These are phyloP conservation scores for Aspergillus sp. DNA, from an alignment of 2,329 filamentous ascomycete genomes.

Conservation along the genomic window DNA sequence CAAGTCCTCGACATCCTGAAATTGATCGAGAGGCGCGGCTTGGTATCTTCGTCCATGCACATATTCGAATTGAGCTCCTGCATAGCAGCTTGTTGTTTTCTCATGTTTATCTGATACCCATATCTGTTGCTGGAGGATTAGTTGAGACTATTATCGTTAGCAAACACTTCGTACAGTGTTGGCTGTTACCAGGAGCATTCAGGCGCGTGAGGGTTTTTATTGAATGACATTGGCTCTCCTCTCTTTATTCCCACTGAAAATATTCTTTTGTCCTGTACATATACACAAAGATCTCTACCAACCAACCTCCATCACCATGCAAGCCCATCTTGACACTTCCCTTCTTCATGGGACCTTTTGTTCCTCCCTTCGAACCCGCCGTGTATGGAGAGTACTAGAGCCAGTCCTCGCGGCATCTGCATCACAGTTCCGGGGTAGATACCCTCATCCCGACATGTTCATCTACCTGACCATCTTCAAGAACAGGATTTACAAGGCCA, in stretches of 20 bases:
- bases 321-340: neutral
- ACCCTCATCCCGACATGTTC: no score
- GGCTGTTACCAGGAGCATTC: neutral
- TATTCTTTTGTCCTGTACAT: neutral
- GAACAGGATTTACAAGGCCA: conserved; percentile 8
- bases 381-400: conserved; percentile 25
- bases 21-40: neutral
- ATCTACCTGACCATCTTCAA: neutral
- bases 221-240: neutral
- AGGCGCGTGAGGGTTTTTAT: neutral
- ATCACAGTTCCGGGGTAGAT: conserved; percentile 13
- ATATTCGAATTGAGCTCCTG: no score
- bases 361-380: conserved; percentile 29
- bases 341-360: conserved; percentile 24
- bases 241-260: neutral
- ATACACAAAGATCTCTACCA: neutral
- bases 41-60: neutral
- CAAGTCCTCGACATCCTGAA: neutral
- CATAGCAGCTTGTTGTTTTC: no score
- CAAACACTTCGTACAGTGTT: neutral
- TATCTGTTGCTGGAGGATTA: neutral
- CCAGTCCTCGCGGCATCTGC: conserved; percentile 10
- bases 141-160: neutral
- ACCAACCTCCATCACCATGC: neutral
- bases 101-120: neutral